Conservation (phyloP, 1,284 basidiomycete genomes). For the Rhodofomes roseus region DNA sequence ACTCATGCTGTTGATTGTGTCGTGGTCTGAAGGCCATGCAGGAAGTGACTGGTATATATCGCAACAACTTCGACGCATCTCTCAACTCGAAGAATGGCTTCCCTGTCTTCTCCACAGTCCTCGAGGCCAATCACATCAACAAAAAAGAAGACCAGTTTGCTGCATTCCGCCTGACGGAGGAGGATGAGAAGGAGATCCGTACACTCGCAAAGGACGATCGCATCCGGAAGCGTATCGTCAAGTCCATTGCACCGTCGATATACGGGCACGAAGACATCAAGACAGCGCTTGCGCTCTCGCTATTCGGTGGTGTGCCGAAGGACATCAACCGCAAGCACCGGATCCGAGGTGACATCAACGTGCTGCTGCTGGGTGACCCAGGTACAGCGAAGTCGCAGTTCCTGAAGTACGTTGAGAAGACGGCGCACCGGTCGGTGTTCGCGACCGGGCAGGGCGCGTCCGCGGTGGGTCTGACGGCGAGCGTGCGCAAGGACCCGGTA, state of each 20-base stretch:
- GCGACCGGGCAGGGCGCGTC: slow-evolving; percentile 98
- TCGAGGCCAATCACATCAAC: slow-evolving; percentile 97
- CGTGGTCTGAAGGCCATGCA: slow-evolving; percentile 13
- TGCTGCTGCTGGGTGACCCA: slow-evolving; percentile 93
- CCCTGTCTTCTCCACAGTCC: slow-evolving; percentile 97
- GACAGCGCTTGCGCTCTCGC: slow-evolving; percentile 91
- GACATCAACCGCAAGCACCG: slow-evolving; percentile 96
- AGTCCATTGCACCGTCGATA: slow-evolving; percentile 97
- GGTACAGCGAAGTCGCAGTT: slow-evolving; percentile 99
- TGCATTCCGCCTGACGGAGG: slow-evolving; percentile 93
- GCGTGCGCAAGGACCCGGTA: slow-evolving; percentile 95
- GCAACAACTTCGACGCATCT: slow-evolving; percentile 98
- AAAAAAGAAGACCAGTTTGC: slow-evolving; percentile 97
- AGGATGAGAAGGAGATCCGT: slow-evolving; percentile 93
- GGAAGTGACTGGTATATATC: slow-evolving; percentile 97
- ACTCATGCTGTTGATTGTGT: neutral
- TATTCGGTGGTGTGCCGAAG: slow-evolving; percentile 93
- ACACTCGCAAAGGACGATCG: slow-evolving; percentile 86
- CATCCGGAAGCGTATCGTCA: slow-evolving; percentile 95
- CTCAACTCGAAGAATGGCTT: slow-evolving; percentile 99
- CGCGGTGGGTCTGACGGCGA: slow-evolving; percentile 97
- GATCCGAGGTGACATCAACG: slow-evolving; percentile 96
- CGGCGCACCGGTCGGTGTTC: slow-evolving; percentile 95
- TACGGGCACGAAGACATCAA: slow-evolving; percentile 99
- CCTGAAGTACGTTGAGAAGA: slow-evolving; percentile 99